Evolutionary conservation across 2,329 filamentous ascomycete species (phyloP), one percentile per base, ranked within the genome.

Genomic region (Colletotrichum lupini): DNA sequence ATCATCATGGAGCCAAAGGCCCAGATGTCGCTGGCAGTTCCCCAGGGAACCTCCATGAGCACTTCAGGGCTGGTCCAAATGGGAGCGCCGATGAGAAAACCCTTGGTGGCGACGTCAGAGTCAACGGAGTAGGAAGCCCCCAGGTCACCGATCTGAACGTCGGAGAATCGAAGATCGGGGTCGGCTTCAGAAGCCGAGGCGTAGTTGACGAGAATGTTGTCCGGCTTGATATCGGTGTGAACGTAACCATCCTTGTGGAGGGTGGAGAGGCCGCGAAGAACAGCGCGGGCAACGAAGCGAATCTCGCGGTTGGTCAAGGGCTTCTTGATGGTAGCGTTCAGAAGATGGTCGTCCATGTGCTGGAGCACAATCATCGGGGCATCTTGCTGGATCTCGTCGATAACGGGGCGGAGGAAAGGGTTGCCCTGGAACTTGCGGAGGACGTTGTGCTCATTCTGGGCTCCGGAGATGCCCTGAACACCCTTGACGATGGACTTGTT

Each of bases 11-110:
- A 93, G 1, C 94, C 94, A 79, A 94, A 95, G 2, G 94, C 93
- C 94, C 94, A 97, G 66, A 95, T 95, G 77, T 97, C 94, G 59
- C 93, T 91, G 76, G 92, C 92, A 14, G 90, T 92, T 72, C 92
- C 92, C 71, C 71, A 73, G 11, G 71, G 71, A 4, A 73, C 71
- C 49, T 73, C 71, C 71, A 73, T 73, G 12, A 73, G 49, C 12
- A 73, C 71, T 35, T 73, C 71, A 1, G 71, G 71, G 35, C 67
- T 70, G 6, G 71, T 73, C 71, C 71, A 73, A 5, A 73, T 73
- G 14, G 71, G 71, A 26, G 71, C 71, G n/a, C 71, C 71, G 11
- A 73, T 73, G 46, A 73, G 8, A 5, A 73, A 73, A 8, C 71
- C 71, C 56, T 71, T 73, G 4, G 67, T 58, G 3, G 71, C 71